Evolutionary conservation across 2,329 filamentous ascomycete genomes (phyloP).

Genomic region (Chalaropsis ovoidea): DNA sequence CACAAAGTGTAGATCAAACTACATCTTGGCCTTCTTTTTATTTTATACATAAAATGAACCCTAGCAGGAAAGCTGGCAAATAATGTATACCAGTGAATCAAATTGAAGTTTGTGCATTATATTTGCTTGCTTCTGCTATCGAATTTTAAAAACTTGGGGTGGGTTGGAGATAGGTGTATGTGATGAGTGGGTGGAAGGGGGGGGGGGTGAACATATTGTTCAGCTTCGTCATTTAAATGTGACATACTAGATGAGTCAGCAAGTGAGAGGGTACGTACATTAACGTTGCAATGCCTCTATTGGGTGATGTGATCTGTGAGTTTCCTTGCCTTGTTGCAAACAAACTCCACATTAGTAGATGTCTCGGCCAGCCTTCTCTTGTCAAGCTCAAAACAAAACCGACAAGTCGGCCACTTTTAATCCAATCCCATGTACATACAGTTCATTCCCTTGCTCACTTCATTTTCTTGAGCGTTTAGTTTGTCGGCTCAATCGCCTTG

Average conservation of each 20-base stretch:
- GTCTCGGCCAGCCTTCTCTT: constrained; percentile 15
- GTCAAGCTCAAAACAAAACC: constrained; percentile 15
- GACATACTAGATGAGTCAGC: not conserved
- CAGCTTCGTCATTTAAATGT: no score
- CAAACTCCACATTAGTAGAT: constrained; percentile 15
- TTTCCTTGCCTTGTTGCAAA: constrained; percentile 7
- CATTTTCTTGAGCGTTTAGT: not conserved
- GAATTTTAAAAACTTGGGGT: not conserved
- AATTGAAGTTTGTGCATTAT: no score
- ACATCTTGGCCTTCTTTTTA: no score
- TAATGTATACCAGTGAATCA: no score
- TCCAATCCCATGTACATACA: not conserved
- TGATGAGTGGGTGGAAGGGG: no score
- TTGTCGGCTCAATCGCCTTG: not conserved
- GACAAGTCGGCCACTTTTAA: constrained; percentile 5
- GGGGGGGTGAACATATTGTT: not conserved
- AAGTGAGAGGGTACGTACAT: not conserved
- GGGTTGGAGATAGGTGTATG: not conserved
- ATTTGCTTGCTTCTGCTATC: not conserved
- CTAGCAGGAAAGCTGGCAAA: no score
- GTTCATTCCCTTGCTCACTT: not conserved
- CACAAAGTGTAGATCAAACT: no score
- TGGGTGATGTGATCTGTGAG: constrained; percentile 11
- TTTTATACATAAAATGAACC: no score
- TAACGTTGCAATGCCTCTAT: not conserved